Base-by-base conservation (phyloP, 2,329 filamentous ascomycete species). In the Fusarium camptoceras region DNA sequence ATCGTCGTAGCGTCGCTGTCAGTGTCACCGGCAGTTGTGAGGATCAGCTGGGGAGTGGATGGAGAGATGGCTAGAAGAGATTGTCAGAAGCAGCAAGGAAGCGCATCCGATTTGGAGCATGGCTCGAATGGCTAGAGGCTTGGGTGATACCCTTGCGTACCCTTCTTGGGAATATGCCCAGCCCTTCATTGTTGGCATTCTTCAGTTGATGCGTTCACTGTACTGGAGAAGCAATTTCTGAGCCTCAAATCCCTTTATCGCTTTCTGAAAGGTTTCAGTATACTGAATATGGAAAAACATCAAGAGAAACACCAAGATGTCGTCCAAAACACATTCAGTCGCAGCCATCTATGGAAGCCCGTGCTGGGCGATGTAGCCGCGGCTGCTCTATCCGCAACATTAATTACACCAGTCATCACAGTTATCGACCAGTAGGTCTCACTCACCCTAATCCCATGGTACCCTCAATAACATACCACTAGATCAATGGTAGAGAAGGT, bases 401-500 rank as follows among this genome's bases (percentile, higher is more conserved):
- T 78, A 30, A 72, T 78, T 10, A 68, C 76, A 12, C 76, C 76
- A 8, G 56, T 72, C 11, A 70, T 78, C 15, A 73, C 76, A 3
- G 57, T 78, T 3, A 76, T 78, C 10, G 76, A 78, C 43, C 68
- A 69, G 76, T 75, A 49, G 16, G 64, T 48, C 16, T 25, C 20
- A 30, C 0, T 24, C 27, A 7, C 11, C 11, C 0, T 7, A 18
- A 20, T 12, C 16, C 5, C 5, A n/a, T 3, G 12, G 27, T 15
- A 2, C 11, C 0, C 1, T 5, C 15, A 18, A 18, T 50, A 22
- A 72, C n/a, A 55, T 4, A 15, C 5, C 6, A 2, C 10, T 3
- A 75, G 73, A 8, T 62, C 73, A 0, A 66, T 75, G 61, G 68
- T 70, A 14, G 73, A 75, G 15, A 75, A 74, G 11, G 73, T 75